phyloP scores from a whole-genome alignment of 306 rosid genomes.

The Datisca glomerata region DNA sequence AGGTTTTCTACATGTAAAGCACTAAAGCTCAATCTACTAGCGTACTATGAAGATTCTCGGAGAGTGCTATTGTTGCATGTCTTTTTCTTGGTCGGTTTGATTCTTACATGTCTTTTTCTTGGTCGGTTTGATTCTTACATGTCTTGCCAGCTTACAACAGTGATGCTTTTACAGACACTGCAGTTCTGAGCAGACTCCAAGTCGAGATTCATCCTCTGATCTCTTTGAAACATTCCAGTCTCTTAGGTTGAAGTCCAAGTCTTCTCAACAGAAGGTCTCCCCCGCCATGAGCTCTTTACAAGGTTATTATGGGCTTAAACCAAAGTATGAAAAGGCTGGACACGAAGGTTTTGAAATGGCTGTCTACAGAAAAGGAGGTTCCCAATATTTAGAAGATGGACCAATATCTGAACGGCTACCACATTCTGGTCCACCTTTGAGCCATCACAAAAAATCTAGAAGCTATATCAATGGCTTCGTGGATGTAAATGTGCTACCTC shows the following conservation, averaged over 20 bases:
- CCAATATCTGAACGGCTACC: conserved; percentile 10
- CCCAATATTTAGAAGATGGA: conserved; percentile 23
- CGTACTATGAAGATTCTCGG: background rate
- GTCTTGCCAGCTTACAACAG: conserved; percentile 5
- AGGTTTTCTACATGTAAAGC: background rate
- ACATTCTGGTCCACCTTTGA: conserved; percentile 11
- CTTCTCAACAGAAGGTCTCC: conserved; percentile 34
- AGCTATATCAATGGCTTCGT: conserved; percentile 38
- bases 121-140: background rate
- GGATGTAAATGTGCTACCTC: conserved; percentile 16
- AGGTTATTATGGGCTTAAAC: conserved; percentile 47
- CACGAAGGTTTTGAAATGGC: conserved; percentile 28
- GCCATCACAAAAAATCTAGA: conserved; percentile 40
- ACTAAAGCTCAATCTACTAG: background rate
- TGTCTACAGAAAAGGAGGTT: conserved; percentile 14
- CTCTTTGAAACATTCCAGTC: conserved; percentile 52
- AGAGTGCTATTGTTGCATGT: background rate
- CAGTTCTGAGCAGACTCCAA: conserved; percentile 24
- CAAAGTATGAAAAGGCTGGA: conserved; percentile 16
- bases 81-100: background rate
- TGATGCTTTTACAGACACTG: conserved; percentile 27
- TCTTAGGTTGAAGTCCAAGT: conserved; percentile 20
- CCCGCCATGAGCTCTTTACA: conserved; percentile 57
- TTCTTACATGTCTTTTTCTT: background rate
- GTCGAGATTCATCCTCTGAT: conserved; percentile 18